Percentiles rank a stretch among this genome's conserved stretches.
phyloP scores from a whole-genome alignment of 1,284 basidiomycete species.

The Grifola frondosa region DNA sequence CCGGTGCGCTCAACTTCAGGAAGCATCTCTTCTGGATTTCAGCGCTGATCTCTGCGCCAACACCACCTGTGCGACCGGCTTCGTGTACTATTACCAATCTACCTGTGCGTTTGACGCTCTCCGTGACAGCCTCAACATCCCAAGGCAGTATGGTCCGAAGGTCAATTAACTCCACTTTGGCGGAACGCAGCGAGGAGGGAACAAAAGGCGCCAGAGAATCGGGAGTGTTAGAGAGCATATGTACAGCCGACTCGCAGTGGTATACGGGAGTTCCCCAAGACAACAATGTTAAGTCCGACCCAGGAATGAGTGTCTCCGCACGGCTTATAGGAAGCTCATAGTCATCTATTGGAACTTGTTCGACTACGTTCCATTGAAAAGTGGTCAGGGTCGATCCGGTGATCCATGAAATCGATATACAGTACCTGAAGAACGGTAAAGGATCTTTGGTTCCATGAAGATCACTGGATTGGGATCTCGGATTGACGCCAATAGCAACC shows the following conservation, averaged over 20 bases:
- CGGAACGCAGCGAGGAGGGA: constrained; percentile 64
- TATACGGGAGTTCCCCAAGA: constrained; percentile 93
- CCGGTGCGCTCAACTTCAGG: constrained; percentile 82
- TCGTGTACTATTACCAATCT: constrained; percentile 90
- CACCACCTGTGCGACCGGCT: constrained; percentile 81
- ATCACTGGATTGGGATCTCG: constrained; percentile 92
- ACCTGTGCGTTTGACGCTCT: constrained; percentile 82
- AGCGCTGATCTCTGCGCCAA: constrained; percentile 85
- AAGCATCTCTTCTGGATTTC: constrained; percentile 87
- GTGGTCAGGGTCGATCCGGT: constrained; percentile 6
- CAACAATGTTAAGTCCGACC: constrained; percentile 84
- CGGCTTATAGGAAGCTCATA: constrained; percentile 78
- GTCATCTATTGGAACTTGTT: constrained; percentile 90
- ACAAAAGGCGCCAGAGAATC: constrained; percentile 66
- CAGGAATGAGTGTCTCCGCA: constrained; percentile 75
- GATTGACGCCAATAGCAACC: constrained; percentile 81
- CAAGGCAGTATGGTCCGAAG: constrained; percentile 88
- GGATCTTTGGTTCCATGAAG: constrained; percentile 93
- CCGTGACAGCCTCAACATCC: constrained; percentile 79
- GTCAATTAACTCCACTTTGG: constrained; percentile 88
- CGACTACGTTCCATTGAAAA: constrained; percentile 48
- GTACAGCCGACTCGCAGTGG: constrained; percentile 81
- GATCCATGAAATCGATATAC: neutral
- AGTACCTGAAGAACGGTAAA: constrained; percentile 78
- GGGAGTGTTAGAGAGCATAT: constrained; percentile 68